Evolutionary conservation across 1,284 basidiomycete genomes (phyloP), one percentile per base, ranked within the genome.

Genomic region (Singerocomus rubriflavus): DNA sequence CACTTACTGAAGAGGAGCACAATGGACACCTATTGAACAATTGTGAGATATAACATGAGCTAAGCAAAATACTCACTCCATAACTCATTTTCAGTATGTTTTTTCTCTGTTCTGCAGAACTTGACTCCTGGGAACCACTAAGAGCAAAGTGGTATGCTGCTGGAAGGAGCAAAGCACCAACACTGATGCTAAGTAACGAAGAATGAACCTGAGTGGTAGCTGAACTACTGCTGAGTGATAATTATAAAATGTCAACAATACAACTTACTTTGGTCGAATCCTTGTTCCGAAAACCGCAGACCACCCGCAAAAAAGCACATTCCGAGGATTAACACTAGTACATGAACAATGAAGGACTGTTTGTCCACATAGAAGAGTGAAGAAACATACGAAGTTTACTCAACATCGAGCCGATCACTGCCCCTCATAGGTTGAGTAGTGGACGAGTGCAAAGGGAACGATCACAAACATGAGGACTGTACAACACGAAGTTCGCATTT

Each of bases 401-500:
- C 41, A 92, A 68, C 64, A 92, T 91, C 0, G 87, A 84, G 3
- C 90, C 89, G 49, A 92, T 81, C 44, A 92, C 86, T 88, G 49
- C 30, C 44, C 4, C 14, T 14, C 33, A 38, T 30, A 47, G 40
- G 46, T 13, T 49, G 48, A 66, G 47, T 11, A 45, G 27, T 11
- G 44, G 31, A 25, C 17, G 14, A 25, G 17, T 27, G 26, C 2
- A 38, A 46, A 46, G 30, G 39, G 26, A 44, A 53, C 52, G 12
- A 14, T 14, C 13, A 67, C 90, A 69, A 58, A 85, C 87, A 63
- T 10, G 86, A 80, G 11, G 86, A 84, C 64, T 94, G 93, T 1
- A 95, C 91, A 34, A 95, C 81, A 48, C 83, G 80, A 26, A 95
- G 78, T 64, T 94, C 87, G 58, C 91, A 93, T 69, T 90, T 89